Evolutionary conservation across 2,329 filamentous ascomycete species (phyloP), one percentile per base, ranked within the genome.

Genomic region (Neonectria sp.): DNA sequence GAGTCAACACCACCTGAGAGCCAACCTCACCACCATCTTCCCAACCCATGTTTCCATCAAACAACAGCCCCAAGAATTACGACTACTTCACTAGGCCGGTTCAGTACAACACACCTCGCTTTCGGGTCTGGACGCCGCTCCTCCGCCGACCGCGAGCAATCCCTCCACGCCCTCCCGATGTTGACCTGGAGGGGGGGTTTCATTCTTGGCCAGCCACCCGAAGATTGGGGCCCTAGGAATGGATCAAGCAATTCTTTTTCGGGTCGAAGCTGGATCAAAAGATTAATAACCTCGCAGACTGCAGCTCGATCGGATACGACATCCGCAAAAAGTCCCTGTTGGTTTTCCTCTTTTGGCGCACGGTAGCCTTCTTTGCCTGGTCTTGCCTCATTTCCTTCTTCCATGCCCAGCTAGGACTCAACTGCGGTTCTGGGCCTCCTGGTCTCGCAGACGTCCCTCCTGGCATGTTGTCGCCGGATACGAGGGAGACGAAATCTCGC

Each of bases 221-320:
- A n/a, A 43, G 25, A 4, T 21, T 11, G 12, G 17, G 43, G 2
- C n/a, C 9, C 15, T 60, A 21, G 31, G 56, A 15, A 13, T 13
- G 31, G 15, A 29, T 56, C n/a, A 37, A 25, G 12, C 8, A 31
- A 11, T 46, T 40, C 17, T 13, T 68, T 4, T 68, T 73, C 40
- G 66, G 67, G 9, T 75, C 75, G 21, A 69, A 57, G 21, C 45
- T 77, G 6, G 68, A 77, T 45, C 63, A 57, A 3, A 77, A 76
- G 55, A 49, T 71, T 2, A 48, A 52, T 12, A 65, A 76, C 29
- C 74, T 71, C 2, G 58, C 43, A 1, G 62, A 60, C 9, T 71
- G 64, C 51, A 48, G 58, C 4, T 49, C 55, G 1, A 73, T 76
- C 37, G 48, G 60, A 31, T 77, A 76, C 55, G n/a, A 55, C 1